Evolutionary conservation across 1,284 basidiomycete genomes (phyloP).

Genomic region (Stygiomarasmius scandens): DNA sequence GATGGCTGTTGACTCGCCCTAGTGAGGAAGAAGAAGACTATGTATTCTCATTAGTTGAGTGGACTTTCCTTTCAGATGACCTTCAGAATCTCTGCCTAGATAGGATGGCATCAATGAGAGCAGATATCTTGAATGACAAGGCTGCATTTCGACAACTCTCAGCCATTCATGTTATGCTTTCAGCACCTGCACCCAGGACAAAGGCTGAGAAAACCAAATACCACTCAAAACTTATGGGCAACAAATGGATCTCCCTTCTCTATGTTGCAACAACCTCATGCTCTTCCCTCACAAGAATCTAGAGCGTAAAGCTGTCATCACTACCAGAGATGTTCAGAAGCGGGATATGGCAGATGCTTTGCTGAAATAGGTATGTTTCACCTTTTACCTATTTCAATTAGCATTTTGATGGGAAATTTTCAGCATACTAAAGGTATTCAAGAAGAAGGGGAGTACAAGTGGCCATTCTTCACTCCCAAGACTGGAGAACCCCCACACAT

Average conservation of each 20-base stretch:
- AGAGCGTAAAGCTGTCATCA: not conserved
- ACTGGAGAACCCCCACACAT: not conserved
- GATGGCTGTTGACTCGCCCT: not conserved
- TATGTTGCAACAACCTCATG: conserved; percentile 8
- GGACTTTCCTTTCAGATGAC: not conserved
- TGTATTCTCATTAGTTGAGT: not conserved
- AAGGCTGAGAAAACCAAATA: not conserved
- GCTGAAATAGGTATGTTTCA: conserved; percentile 2
- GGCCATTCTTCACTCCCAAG: conserved; percentile 11
- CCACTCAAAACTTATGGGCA: not conserved
- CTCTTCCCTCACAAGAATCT: not conserved
- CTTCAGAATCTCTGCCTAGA: not conserved
- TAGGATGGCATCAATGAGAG: not conserved
- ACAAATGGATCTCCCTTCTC: conserved; percentile 2
- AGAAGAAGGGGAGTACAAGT: not conserved
- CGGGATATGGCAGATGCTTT: conserved; percentile 2
- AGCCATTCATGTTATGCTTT: not conserved
- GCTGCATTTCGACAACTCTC: not conserved
- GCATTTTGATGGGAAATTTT: not conserved
- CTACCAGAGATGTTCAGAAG: not conserved
- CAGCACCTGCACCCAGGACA: not conserved
- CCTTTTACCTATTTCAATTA: not conserved
- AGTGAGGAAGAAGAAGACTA: not conserved
- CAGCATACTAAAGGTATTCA: conserved; percentile 1
- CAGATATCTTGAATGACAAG: not conserved